Evolutionary conservation across 192 early-diverging fungal genomes (phyloP), one percentile per base, ranked within the genome.

Genomic region (Coemansia sp.): DNA sequence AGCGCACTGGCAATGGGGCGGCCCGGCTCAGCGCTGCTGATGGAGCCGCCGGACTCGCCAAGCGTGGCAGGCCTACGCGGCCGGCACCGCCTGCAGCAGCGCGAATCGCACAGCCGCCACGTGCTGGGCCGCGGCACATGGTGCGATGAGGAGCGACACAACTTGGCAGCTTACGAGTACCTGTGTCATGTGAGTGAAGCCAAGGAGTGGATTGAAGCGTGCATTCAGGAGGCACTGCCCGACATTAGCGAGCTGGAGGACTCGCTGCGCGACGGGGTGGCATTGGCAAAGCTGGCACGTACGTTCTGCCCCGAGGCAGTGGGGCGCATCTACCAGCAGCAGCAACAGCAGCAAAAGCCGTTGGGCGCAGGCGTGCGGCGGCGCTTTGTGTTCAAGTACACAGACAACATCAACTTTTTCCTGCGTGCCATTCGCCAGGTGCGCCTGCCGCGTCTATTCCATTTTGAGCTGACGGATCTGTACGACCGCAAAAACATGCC

Each of bases 401-500:
- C 97, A 1, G 95, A 98, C 71, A 99, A 99, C 70, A 95, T 97
- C 73, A 97, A 98, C 76, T 95, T 83, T 53, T 87, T 97, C 42
- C 87, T 99, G 51, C 72, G 75, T 9, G 90, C 90, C 16, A 87
- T 93, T 57, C 79, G 81, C 45, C 79, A 83, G 44, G 86, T 93
- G 21, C 83, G 88, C 8, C 74, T 99, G 14, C 95, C 96, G 8
- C 83, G 90, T 57, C 86, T 94, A 58, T 99, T 98, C 72, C 89
- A 93, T 66, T 99, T 99, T 78, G 96, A 98, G 73, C 77, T 94
- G 63, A 94, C 93, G 0, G 97, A 99, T 70, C 68, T 98, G 42
- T 99, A 97, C 76, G 96, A 99, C 61, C 91, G 92, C 73, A 99
- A 98, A 61, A 99, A 99, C 65, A 91, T 99, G 63, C 97, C 97